Base-by-base conservation (phyloP, 2,329 filamentous ascomycete species). In the Colletotrichum australisinense region DNA sequence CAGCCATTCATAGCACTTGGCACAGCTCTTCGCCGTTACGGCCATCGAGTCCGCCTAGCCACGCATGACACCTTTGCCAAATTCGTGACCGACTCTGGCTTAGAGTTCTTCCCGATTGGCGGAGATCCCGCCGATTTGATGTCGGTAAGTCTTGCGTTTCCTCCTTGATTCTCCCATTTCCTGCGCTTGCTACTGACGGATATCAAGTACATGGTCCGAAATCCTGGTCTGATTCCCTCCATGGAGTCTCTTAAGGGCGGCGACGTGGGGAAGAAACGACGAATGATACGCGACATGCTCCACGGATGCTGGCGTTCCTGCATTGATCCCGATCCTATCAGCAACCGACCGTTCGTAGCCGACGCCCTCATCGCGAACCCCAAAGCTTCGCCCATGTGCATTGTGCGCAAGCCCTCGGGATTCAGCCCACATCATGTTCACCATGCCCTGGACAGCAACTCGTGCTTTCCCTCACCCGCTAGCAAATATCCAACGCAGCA, bases 381-480 rank as follows among this genome's bases (percentile, higher is more conserved):
- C 85, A 85, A 0, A 85, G 82, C 19, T 86, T 87, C 74, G 85
- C 84, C 0, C 86, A 87, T 75, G 78, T 87, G 0, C 85, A 86
- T 67, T 87, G 85, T 69, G 85, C 85, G 0, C 80, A 88, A 72
- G 81, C 80, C 0, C 76, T 88, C 2, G 79, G 81, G 0, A 79
- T 87, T 1, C 86, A 0, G 74, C 87, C 0, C 85, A 88, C 72
- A 75, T 88, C 1, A 85, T 88, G 80, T 85, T 86, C 67, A 88
- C 89, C 1, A 94, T 95, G 92, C 93, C 93, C 0, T 95, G 92
- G 89, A 92, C 91, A 5, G 90, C 92, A 1, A 95, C 93, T 0
- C 90, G 91, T 75, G 88, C 89, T 1, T 94, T 95, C 74, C 92
- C 92, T 0, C 93, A 95, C 77, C 93, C 93, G 0, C 84, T 95